These are phyloP conservation scores for Xylaria curta DNA, from an alignment of 495 filamentous ascomycete species.

Conservation along the genomic window DNA sequence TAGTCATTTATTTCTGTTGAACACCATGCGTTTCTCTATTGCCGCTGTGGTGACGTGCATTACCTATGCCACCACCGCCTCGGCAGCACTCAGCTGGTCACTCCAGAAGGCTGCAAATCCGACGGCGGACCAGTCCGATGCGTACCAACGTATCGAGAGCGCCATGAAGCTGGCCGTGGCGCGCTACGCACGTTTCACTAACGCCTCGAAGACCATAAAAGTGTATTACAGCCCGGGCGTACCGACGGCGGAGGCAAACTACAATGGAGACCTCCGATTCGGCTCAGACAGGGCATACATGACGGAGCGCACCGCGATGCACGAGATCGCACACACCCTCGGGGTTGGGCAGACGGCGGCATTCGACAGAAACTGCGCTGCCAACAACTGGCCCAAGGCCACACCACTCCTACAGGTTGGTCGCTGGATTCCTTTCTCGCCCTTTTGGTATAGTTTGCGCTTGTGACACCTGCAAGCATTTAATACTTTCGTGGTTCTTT, in stretches of 20 bases:
- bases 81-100: constrained; percentile 42
- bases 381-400: constrained; percentile 49
- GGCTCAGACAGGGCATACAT: constrained; percentile 51
- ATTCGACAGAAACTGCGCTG: constrained; percentile 45
- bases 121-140: constrained; percentile 46
- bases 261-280: constrained; percentile 54
- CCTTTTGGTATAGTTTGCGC: neutral
- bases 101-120: constrained; percentile 43
- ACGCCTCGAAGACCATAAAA: constrained; percentile 43
- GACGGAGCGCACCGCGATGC: constrained; percentile 54
- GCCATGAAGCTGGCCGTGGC: constrained; percentile 45
- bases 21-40: constrained; percentile 43
- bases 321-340: constrained; percentile 53
- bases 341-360: constrained; percentile 48
- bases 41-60: constrained; percentile 31
- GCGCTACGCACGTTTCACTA: constrained; percentile 44
- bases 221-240: constrained; percentile 48
- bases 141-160: constrained; percentile 46
- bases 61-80: constrained; percentile 35
- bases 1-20: neutral
- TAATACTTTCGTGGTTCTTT: neutral
- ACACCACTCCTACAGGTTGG: constrained; percentile 36
- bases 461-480: neutral
- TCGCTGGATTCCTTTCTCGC: neutral
- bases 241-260: constrained; percentile 49